phyloP scores from a whole-genome alignment of 192 early-diverging fungal genomes.

The Podila horticola region DNA sequence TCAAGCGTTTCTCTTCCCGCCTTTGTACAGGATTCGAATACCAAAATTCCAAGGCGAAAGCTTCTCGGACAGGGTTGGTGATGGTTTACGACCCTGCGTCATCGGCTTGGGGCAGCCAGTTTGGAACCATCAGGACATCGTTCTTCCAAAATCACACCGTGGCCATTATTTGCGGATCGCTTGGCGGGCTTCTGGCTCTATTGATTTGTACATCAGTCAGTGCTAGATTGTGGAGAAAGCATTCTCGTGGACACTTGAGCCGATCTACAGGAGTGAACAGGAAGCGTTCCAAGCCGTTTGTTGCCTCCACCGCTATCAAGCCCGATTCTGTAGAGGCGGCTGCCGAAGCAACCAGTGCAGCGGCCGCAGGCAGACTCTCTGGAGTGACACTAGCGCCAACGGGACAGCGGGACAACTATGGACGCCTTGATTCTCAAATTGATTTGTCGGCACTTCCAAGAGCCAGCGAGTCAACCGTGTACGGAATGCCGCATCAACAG shows the following conservation, averaged over 20 bases:
- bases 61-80: constrained; percentile 17
- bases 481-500: constrained; percentile 5
- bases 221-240: constrained; percentile 13
- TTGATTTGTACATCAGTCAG: constrained; percentile 12
- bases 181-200: constrained; percentile 12
- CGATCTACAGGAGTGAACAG: background rate
- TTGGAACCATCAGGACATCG: constrained; percentile 19
- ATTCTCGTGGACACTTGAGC: background rate
- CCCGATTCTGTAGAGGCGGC: background rate
- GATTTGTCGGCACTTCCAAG: constrained; percentile 32
- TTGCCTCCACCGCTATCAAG: background rate
- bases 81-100: constrained; percentile 21
- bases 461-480: constrained; percentile 14
- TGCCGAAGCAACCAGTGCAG: background rate
- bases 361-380: constrained; percentile 14
- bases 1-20: too few relatives aligned
- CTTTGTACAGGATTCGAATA: constrained; percentile 14
- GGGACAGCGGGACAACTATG: background rate
- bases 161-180: constrained; percentile 23
- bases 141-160: constrained; percentile 21
- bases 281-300: constrained; percentile 23
- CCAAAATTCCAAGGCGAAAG: constrained; percentile 8
- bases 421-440: constrained; percentile 8
- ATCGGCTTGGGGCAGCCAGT: constrained; percentile 24
- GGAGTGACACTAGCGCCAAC: constrained; percentile 8